phyloP scores from a whole-genome alignment of 2,329 filamentous ascomycete species.

The Grosmannia clavigera region DNA sequence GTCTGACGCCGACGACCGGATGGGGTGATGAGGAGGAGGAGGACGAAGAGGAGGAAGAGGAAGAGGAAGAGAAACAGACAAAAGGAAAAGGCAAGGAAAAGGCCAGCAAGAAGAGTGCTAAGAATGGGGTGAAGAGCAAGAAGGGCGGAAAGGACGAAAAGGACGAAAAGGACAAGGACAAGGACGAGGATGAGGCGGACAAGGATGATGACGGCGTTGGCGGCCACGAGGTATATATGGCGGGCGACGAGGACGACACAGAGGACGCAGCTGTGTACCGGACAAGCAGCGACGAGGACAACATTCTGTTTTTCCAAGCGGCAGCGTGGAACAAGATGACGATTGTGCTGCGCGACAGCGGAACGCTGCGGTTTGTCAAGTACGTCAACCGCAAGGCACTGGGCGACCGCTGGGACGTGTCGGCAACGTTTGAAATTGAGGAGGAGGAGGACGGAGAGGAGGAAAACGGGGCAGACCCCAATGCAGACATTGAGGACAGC shows the following conservation, averaged over 20 bases:
- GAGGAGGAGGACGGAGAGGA: conserved; percentile 27
- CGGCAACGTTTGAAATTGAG: conserved; percentile 62
- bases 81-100: conserved; percentile 22
- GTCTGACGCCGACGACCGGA: conserved; percentile 70
- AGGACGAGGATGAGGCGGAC: conserved; percentile 19
- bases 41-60: conserved; percentile 28
- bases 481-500: conserved; percentile 22
- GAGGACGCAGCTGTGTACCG: conserved; percentile 77
- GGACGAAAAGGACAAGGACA: conserved; percentile 7
- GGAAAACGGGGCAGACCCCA: conserved; percentile 21
- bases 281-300: conserved; percentile 62
- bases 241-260: conserved; percentile 59
- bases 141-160: conserved; percentile 10
- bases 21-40: conserved; percentile 55
- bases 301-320: conserved; percentile 51
- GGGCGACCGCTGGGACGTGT: conserved; percentile 89
- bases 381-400: conserved; percentile 74
- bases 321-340: conserved; percentile 81
- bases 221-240: conserved; percentile 88
- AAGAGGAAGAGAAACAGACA: conserved; percentile 12
- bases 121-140: conserved; percentile 16
- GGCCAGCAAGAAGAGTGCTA: conserved; percentile 16
- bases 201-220: conserved; percentile 43
- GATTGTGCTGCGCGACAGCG: conserved; percentile 77
- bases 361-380: conserved; percentile 86